A percentile compares a stretch with the other conserved stretches of the same genome.
Evolutionary conservation across 805 yeast species (phyloP).

Genomic region (Jamesozyma spencerorum): DNA sequence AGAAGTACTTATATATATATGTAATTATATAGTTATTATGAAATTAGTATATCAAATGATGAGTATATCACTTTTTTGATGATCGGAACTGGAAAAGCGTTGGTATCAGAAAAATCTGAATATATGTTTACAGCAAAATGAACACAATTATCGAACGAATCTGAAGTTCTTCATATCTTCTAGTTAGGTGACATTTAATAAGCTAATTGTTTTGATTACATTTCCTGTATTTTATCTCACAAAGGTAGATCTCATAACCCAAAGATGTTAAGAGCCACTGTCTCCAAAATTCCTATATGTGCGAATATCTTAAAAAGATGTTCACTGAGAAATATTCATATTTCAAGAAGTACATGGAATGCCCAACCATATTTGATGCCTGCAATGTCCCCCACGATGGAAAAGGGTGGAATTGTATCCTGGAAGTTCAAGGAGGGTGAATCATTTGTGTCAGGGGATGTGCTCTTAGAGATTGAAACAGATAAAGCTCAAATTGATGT

Average conservation of each 20-base stretch:
- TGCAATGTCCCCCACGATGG: slow-evolving; percentile 99
- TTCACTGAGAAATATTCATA: slow-evolving; percentile 17
- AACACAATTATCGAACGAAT: no score
- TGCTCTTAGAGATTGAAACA: slow-evolving; percentile 71
- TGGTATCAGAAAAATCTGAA: neutral
- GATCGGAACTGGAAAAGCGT: neutral
- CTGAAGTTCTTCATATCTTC: no score
- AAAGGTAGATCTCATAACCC: neutral
- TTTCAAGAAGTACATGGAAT: slow-evolving; percentile 13
- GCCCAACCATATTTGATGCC: slow-evolving; percentile 73
- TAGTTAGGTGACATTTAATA: no score
- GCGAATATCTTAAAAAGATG: neutral
- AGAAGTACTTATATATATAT: neutral
- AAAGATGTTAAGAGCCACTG: slow-evolving; percentile 1
- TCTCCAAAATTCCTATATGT: neutral
- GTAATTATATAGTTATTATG: neutral
- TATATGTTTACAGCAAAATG: no score
- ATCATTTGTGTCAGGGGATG: slow-evolving; percentile 71
- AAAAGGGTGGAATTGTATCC: slow-evolving; percentile 80
- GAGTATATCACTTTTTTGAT: no score
- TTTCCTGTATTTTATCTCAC: no score
- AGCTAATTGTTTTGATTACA: neutral
- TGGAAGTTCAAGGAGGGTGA: slow-evolving; percentile 85
- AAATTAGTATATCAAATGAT: neutral
- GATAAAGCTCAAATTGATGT: slow-evolving; percentile 79